Evolutionary conservation across 1,284 basidiomycete genomes (phyloP).

Genomic region (Cutaneotrichosporon cutaneum): DNA sequence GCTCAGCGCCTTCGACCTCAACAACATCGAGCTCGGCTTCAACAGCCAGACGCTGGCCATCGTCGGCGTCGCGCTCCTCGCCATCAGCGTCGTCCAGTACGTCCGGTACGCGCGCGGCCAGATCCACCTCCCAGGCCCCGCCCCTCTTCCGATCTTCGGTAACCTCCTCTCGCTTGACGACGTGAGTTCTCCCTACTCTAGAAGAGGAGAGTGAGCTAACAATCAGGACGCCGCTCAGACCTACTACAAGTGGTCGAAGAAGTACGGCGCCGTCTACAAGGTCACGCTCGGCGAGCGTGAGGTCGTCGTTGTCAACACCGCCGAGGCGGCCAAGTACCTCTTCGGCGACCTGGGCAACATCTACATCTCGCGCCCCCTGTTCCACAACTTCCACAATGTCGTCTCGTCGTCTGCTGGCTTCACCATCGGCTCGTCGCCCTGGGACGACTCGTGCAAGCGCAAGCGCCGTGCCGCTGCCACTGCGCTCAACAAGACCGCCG

Average conservation of each 20-base stretch:
- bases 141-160: conserved; percentile 20
- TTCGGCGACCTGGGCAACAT: conserved; percentile 21
- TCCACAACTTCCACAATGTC: conserved; percentile 27
- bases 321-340: conserved; percentile 26
- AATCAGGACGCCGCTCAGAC: conserved; percentile 19
- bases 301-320: conserved; percentile 27
- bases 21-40: conserved; percentile 7
- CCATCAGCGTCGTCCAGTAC: conserved; percentile 19
- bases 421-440: conserved; percentile 26
- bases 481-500: conserved; percentile 21
- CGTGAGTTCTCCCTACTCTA: not conserved
- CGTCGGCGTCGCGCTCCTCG: conserved; percentile 15
- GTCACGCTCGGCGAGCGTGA: conserved; percentile 27
- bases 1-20: conserved; percentile 6
- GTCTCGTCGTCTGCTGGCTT: conserved; percentile 22
- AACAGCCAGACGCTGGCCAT: conserved; percentile 7
- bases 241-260: conserved; percentile 25
- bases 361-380: conserved; percentile 25
- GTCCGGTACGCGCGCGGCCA: conserved; percentile 21
- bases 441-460: conserved; percentile 29
- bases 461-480: conserved; percentile 26
- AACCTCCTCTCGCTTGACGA: conserved; percentile 21
- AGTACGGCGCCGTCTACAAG: conserved; percentile 28
- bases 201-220: not conserved
- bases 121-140: conserved; percentile 24